Evolutionary conservation across 257 asterid species (phyloP).

Genomic region (Solanum dulcamara): DNA sequence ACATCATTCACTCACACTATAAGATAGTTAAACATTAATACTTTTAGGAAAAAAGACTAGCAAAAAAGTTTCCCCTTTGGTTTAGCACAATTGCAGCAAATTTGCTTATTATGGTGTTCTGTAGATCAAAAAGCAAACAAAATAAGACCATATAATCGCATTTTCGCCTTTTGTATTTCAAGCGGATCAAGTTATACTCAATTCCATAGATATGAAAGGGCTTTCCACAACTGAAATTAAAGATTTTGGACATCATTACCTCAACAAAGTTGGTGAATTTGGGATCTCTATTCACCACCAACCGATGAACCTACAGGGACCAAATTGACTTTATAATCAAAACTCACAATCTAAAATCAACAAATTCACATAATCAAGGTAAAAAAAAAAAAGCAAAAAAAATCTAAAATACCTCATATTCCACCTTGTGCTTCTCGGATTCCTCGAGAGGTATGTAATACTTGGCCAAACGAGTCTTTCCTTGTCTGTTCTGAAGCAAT

Average conservation of each 20-base stretch:
- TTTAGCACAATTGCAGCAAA: background rate
- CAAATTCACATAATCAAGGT: background rate
- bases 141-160: background rate
- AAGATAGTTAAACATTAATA: background rate
- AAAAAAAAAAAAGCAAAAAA: background rate
- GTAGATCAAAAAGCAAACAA: background rate
- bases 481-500: constrained; percentile 91
- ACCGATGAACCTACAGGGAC: constrained; percentile 57
- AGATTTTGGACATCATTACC: constrained; percentile 22
- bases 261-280: constrained; percentile 89
- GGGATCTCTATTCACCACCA: constrained; percentile 85
- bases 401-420: constrained; percentile 61
- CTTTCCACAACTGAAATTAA: background rate
- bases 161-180: background rate
- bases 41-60: background rate
- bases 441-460: constrained; percentile 97
- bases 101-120: background rate
- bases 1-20: background rate
- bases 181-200: background rate
- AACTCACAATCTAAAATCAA: background rate
- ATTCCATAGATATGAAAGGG: background rate
- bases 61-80: background rate
- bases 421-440: constrained; percentile 98
- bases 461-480: constrained; percentile 89
- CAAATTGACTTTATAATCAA: background rate